Conservation (phyloP, 1,284 basidiomycete species). For the Austroboletus rostrupii region DNA sequence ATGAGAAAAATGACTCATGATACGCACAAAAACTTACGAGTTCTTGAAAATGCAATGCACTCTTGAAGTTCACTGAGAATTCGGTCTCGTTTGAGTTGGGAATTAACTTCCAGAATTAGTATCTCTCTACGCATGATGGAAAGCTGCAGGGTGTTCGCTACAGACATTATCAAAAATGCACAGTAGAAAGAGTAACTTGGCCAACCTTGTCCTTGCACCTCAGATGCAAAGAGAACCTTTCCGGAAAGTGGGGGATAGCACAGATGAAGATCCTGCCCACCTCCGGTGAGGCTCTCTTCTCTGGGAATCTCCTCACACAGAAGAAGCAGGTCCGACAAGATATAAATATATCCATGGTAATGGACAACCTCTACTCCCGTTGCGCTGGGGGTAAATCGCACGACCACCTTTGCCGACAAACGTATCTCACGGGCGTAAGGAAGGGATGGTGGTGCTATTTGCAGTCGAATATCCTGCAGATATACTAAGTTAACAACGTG, state of each 20-base stretch:
- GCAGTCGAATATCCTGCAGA: conserved; percentile 80
- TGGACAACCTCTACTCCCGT: conserved; percentile 75
- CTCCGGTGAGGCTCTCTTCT: conserved; percentile 52
- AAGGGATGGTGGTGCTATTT: conserved; percentile 81
- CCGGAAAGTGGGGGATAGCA: conserved; percentile 94
- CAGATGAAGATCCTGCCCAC: conserved; percentile 83
- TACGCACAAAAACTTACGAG: conserved; percentile 45
- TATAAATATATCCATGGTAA: conserved; percentile 77
- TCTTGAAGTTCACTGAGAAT: conserved; percentile 77
- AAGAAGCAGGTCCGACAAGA: conserved; percentile 91
- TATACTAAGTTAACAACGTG: conserved; percentile 13
- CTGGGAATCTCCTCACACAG: conserved; percentile 79
- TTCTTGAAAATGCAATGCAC: conserved; percentile 78
- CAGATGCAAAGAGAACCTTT: conserved; percentile 80
- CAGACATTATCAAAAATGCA: conserved; percentile 12
- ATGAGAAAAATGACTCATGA: conserved; percentile 2
- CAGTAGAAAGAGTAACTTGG: conserved; percentile 8
- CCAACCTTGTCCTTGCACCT: conserved; percentile 57
- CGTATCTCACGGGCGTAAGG: conserved; percentile 81
- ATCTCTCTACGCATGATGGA: conserved; percentile 89
- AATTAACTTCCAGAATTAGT: conserved; percentile 65
- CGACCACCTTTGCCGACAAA: conserved; percentile 68
- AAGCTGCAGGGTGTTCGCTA: conserved; percentile 74
- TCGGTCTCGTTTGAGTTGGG: conserved; percentile 58
- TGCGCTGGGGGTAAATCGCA: conserved; percentile 76